Evolutionary conservation across 441 rosid species (phyloP), one percentile per base, ranked within the genome.

Genomic region (Geranium incanum): DNA sequence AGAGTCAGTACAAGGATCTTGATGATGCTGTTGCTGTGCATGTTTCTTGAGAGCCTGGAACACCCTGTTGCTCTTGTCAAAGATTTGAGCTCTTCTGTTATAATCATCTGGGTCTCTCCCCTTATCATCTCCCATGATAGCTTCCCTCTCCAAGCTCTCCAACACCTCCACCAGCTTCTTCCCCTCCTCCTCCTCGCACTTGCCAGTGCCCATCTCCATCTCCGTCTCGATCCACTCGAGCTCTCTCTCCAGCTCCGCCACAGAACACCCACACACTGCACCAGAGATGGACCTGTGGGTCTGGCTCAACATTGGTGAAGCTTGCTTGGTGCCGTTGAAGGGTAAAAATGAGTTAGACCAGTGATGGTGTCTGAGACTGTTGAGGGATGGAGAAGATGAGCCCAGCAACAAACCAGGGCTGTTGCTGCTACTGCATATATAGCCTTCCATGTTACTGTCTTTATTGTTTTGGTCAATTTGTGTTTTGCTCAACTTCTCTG

Each of bases 71-170:
- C 95, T 88, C 77, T 78, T 81, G 68, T 92, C 84, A 75, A 92
- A 92, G 57, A 92, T 85, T 74, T 81, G 88, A 52, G 97, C 33
- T 28, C 33, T 28, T 28, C 33, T 28, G 33, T 28, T 28, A 28
- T 28, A 28, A 28, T 28, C 33, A 28, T 28, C 33, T 28, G 33
- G 33, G 33, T 28, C 33, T 28, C 33, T 28, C 33, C 33, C 33
- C 33, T 28, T 28, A 28, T 28, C 33, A 28, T 28, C 33, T 28
- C 33, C 33, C 33, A 28, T 28, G 1, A 92, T 92, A 28, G 96
- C 97, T 77, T 90, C 97, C 18, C 67, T 84, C 78, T 89, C 85
- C 82, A 89, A 78, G 73, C 81, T 78, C 76, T 84, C 85, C 60
- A 84, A 69, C 73, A 83, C 38, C 76, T 81, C 85, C 80, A 79